These are phyloP conservation scores for Leccinum fuscescens DNA, from an alignment of 1,284 basidiomycete genomes.

Conservation along the genomic window DNA sequence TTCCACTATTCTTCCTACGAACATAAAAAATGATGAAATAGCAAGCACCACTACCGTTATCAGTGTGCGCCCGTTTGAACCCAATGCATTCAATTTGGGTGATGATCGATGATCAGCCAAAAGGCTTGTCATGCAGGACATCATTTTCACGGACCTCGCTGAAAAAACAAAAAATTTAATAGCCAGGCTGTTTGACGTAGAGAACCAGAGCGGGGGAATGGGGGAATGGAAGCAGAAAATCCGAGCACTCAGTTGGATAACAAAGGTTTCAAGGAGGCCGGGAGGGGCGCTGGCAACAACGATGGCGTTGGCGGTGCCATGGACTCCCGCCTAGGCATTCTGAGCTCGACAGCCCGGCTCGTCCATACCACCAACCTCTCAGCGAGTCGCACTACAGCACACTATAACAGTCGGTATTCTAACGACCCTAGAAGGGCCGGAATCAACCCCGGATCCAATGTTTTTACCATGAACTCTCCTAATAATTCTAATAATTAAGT, in stretches of 20 bases:
- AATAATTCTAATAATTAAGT: not conserved
- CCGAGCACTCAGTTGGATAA: not conserved
- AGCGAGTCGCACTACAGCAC: not conserved
- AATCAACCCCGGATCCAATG: not conserved
- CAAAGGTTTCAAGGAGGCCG: not conserved
- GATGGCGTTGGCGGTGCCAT: not conserved
- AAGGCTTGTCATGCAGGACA: not conserved
- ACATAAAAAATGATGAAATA: not conserved
- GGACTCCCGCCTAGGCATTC: not conserved
- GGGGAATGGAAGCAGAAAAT: too few species aligned
- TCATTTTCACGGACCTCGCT: not conserved
- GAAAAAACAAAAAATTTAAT: too few species aligned
- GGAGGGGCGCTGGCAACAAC: not conserved
- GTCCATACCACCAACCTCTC: not conserved
- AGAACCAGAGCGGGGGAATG: not conserved
- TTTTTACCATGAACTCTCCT: not conserved
- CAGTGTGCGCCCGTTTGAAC: not conserved
- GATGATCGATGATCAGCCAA: not conserved
- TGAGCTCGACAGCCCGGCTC: not conserved
- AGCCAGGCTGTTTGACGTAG: not conserved
- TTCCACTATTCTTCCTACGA: not conserved
- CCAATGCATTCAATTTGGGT: not conserved
- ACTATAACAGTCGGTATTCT: not conserved
- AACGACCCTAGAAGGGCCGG: not conserved
- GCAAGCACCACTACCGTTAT: not conserved